A percentile compares a stretch with the other conserved stretches of the same genome.
Conservation (phyloP, 140 eudicot species). For the Cichorium intybus region DNA sequence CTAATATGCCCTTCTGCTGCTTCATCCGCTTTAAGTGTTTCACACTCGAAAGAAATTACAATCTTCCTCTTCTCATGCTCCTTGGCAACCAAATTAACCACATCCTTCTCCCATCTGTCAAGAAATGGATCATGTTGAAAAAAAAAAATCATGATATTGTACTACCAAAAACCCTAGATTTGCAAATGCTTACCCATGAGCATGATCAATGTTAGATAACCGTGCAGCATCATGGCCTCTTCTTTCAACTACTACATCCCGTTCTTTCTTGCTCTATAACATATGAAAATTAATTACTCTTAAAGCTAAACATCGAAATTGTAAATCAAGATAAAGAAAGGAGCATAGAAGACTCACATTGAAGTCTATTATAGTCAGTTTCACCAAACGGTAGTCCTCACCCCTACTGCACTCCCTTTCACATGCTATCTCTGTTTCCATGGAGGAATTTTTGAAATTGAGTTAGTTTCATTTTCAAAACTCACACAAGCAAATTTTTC, state of each 20-base stretch:
- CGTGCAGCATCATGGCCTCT: constrained; percentile 98
- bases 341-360: constrained; percentile 39
- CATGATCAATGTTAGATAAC: constrained; percentile 71
- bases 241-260: constrained; percentile 82
- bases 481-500: too few species aligned
- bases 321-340: not conserved
- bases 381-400: constrained; percentile 90
- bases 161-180: not conserved
- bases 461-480: too few species aligned
- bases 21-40: constrained; percentile 81
- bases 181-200: constrained; percentile 85
- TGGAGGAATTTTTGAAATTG: too few species aligned
- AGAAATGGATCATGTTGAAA: not conserved
- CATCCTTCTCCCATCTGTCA: constrained; percentile 80
- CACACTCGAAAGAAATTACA: constrained; percentile 72
- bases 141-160: not conserved
- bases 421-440: constrained; percentile 69
- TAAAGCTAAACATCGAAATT: constrained; percentile 5
- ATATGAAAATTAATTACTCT: not conserved
- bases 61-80: constrained; percentile 58
- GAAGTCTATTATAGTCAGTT: constrained; percentile 80
- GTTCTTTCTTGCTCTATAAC: constrained; percentile 66
- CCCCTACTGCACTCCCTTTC: constrained; percentile 99
- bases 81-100: constrained; percentile 60
- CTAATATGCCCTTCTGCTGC: constrained; percentile 90